phyloP scores from a whole-genome alignment of 495 filamentous ascomycete species.

The Lophium mytilinum region DNA sequence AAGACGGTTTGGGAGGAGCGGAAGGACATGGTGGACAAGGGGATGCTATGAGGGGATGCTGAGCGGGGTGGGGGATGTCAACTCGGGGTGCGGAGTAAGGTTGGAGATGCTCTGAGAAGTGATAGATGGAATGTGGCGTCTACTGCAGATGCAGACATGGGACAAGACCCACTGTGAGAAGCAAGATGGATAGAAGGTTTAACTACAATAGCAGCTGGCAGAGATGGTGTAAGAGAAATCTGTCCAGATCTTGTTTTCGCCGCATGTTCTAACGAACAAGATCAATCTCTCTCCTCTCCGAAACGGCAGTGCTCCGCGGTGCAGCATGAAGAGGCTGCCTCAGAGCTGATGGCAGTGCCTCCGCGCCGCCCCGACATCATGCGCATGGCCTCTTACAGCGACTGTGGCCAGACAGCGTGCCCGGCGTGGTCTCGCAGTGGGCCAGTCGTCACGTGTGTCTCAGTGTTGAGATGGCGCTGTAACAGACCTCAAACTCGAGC shows the following conservation, averaged over 20 bases:
- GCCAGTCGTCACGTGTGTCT: slow-evolving; percentile 25
- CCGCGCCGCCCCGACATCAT: slow-evolving; percentile 9
- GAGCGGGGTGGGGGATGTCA: not conserved
- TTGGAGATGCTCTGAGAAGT: too few species aligned
- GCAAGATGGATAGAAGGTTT: too few species aligned
- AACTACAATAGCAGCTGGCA: too few species aligned
- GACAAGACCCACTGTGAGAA: too few species aligned
- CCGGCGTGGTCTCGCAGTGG: slow-evolving; percentile 1
- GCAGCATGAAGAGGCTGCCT: slow-evolving; percentile 4
- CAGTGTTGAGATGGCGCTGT: slow-evolving; percentile 20
- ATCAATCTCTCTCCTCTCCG: not conserved
- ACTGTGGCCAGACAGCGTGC: not conserved
- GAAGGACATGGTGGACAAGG: slow-evolving; percentile 75
- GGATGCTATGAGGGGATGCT: slow-evolving; percentile 62
- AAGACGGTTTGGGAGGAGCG: slow-evolving; percentile 98
- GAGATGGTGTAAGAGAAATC: too few species aligned
- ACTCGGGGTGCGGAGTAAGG: not conserved
- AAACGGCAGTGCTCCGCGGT: slow-evolving; percentile 17
- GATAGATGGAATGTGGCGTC: too few species aligned
- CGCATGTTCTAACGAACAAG: not conserved
- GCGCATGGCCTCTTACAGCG: slow-evolving; percentile 19
- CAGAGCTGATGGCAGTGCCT: slow-evolving; percentile 21
- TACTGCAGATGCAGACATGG: too few species aligned
- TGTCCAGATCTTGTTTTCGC: not conserved
- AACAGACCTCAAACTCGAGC: slow-evolving; percentile 24